These are phyloP conservation scores for Cucurbita argyrosperma DNA, from an alignment of 306 rosid species.

Conservation along the genomic window DNA sequence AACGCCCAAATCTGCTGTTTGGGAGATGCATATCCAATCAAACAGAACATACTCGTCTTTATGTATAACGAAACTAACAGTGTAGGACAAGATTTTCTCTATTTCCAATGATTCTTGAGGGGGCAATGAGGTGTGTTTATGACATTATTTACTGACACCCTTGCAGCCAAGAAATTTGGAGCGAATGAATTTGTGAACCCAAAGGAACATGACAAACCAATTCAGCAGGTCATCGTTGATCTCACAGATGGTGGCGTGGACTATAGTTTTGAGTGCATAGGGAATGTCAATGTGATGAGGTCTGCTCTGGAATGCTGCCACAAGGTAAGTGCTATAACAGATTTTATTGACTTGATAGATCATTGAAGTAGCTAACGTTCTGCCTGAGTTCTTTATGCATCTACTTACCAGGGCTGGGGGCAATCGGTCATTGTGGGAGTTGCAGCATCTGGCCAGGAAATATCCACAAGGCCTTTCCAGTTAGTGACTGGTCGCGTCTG, in stretches of 20 bases:
- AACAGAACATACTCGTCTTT: too few species aligned
- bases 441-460: conserved; percentile 87
- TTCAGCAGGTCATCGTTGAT: conserved; percentile 78
- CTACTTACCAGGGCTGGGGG: conserved; percentile 76
- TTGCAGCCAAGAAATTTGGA: conserved; percentile 81
- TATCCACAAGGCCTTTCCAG: conserved; percentile 87
- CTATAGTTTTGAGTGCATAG: conserved; percentile 95
- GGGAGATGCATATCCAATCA: not conserved
- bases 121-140: not conserved
- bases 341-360: not conserved
- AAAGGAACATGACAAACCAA: conserved; percentile 76
- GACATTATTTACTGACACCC: not conserved
- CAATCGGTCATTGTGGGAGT: conserved; percentile 90
- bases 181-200: conserved; percentile 88
- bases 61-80: too few species aligned
- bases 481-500: conserved; percentile 94
- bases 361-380: not conserved
- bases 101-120: not conserved
- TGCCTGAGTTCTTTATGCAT: not conserved
- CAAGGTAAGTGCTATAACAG: conserved; percentile 31
- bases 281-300: conserved; percentile 86
- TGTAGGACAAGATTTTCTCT: not conserved
- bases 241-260: conserved; percentile 90
- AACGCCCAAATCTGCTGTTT: not conserved
- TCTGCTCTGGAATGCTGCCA: conserved; percentile 96